phyloP scores from a whole-genome alignment of 2,329 filamentous ascomycete species.

The Tolypocladium pustulatum region DNA sequence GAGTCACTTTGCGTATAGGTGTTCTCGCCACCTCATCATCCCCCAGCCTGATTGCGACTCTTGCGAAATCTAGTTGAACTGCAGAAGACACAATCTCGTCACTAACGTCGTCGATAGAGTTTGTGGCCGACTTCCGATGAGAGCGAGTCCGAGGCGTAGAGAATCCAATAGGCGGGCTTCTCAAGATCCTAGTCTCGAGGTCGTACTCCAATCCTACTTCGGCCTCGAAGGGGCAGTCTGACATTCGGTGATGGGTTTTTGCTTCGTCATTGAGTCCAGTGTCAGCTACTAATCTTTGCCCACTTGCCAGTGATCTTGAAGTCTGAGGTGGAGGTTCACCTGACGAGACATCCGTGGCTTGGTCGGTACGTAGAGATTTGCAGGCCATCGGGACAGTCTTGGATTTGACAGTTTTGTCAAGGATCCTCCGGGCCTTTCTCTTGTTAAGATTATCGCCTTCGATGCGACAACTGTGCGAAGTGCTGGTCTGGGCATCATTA shows the following conservation, averaged over 20 bases:
- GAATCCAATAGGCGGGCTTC: constrained; percentile 21
- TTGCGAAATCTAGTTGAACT: constrained; percentile 6
- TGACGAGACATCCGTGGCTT: constrained; percentile 19
- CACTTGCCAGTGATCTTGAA: background rate
- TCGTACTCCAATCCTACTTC: constrained; percentile 27
- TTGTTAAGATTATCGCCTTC: constrained; percentile 23
- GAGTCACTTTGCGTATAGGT: constrained; percentile 1
- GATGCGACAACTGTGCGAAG: constrained; percentile 21
- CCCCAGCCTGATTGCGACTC: constrained; percentile 3
- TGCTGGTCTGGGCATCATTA: constrained; percentile 12
- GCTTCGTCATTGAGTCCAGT: background rate
- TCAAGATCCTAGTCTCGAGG: constrained; percentile 27
- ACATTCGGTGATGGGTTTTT: background rate
- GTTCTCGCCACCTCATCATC: background rate
- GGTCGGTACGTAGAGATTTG: constrained; percentile 14
- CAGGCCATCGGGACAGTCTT: constrained; percentile 18
- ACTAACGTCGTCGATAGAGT: constrained; percentile 3
- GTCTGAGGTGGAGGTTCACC: constrained; percentile 7
- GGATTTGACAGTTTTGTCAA: constrained; percentile 16
- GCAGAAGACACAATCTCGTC: background rate
- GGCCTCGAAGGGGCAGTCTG: constrained; percentile 17
- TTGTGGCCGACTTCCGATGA: constrained; percentile 5
- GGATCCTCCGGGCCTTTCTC: constrained; percentile 22
- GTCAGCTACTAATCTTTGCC: background rate
- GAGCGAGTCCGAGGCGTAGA: constrained; percentile 25